Conservation (phyloP, 306 rosid species). For the Acacia melanoxylon region DNA sequence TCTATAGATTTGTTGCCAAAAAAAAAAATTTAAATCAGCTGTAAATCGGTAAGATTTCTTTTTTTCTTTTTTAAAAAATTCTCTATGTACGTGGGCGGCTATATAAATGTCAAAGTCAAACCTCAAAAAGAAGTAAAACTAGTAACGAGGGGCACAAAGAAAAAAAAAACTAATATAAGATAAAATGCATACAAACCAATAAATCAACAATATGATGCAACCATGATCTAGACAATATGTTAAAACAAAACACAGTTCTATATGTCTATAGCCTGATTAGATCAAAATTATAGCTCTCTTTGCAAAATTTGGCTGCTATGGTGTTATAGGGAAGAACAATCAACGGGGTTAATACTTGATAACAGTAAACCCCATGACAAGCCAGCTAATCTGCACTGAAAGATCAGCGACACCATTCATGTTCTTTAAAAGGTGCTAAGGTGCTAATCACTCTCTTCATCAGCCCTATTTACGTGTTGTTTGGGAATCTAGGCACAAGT, state of each 20-base stretch:
- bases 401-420: background rate
- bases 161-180: background rate
- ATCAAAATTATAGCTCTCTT: background rate
- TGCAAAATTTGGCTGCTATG: background rate
- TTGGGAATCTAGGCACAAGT: background rate
- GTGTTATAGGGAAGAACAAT: background rate
- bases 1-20: too few relatives aligned
- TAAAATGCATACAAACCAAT: conserved; percentile 1
- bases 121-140: background rate
- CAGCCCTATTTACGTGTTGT: background rate
- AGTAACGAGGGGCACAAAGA: background rate
- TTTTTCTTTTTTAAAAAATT: too few relatives aligned
- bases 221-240: too few relatives aligned
- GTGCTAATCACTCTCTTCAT: too few relatives aligned
- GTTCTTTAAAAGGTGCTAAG: too few relatives aligned
- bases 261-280: too few relatives aligned
- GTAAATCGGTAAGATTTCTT: too few relatives aligned
- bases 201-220: background rate
- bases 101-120: background rate
- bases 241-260: too few relatives aligned
- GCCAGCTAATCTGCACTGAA: background rate
- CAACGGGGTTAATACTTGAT: background rate
- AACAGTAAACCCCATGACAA: conserved; percentile 3
- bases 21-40: too few relatives aligned
- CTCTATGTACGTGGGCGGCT: background rate